Base-by-base conservation (phyloP, 2,329 filamentous ascomycete species). In the Parastagonospora avenae region DNA sequence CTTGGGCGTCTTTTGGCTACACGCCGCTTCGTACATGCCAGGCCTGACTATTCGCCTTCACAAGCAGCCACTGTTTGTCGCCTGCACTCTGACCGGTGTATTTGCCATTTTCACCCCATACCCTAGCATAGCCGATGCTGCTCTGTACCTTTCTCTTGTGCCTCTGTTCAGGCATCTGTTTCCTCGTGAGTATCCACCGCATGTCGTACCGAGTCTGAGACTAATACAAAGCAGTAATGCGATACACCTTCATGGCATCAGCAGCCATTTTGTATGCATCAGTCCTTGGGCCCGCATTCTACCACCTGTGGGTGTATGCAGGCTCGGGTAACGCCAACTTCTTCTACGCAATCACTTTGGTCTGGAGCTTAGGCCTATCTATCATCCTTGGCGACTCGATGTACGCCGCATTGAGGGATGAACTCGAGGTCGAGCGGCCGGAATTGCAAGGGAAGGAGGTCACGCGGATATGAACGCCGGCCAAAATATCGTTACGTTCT, bases 311-410 rank as follows among this genome's bases (percentile, higher is more conserved):
- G 94, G 93, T 99, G 50, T 99, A 97, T 69, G 94, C 94, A 2
- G 94, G 94, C 42, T 96, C 92, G 49, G 94, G 94, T 27, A 99
- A 99, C 67, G 94, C 94, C 52, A 99, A 99, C 73, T 99, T 99
- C 78, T 99, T 99, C 77, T 99, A 99, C 71, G 94, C 94, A 59
- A 97, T 99, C 65, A 99, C 94, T 0, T 78, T 99, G n/a, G 94
- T 99, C 0, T 99, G 94, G 94, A 96, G 91, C 69, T 74, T 99
- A 19, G 94, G 91, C 0, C 82, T 96, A 62, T 92, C 92, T 32
- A 81, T 99, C 55, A 78, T 99, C 28, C 84, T 97, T 6, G 91
- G 90, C 9, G 94, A 99, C 71, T 81, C 91, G 46, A 80, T 96
- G 2, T 97, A 95, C 76, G 92, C 94, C 0, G 86, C 92, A 5